These are phyloP conservation scores for Cystoderma amianthinum DNA, from an alignment of 768 basidiomycete species.

Conservation along the genomic window DNA sequence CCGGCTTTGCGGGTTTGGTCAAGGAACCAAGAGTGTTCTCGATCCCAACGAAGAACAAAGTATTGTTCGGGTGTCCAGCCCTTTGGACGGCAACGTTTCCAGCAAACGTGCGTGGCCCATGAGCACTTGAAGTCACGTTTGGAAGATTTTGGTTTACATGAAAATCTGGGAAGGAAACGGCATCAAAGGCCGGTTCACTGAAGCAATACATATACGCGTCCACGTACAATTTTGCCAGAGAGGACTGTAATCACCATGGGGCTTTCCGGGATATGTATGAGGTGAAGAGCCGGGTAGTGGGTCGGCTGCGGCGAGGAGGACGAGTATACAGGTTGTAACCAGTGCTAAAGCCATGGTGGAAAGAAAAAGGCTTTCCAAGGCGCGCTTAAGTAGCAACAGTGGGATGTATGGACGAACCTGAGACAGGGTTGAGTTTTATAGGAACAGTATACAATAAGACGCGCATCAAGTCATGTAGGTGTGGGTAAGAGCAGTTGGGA, in stretches of 20 bases:
- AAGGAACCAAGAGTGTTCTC: conserved; percentile 53
- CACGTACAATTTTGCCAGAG: conserved; percentile 58
- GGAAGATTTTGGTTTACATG: conserved; percentile 49
- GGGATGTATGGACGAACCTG: too few relatives aligned
- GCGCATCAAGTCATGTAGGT: too few relatives aligned
- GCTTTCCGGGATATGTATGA: conserved; percentile 39
- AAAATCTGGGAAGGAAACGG: conserved; percentile 44
- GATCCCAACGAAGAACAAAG: conserved; percentile 61
- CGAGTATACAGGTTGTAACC: too few relatives aligned
- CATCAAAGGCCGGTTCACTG: too few relatives aligned
- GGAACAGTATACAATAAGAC: too few relatives aligned
- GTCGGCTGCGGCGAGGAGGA: not conserved
- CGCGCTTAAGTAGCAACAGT: too few relatives aligned
- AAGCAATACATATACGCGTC: too few relatives aligned
- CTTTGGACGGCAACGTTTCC: conserved; percentile 61
- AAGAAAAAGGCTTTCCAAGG: too few relatives aligned
- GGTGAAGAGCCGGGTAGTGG: conserved; percentile 34
- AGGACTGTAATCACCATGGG: conserved; percentile 40
- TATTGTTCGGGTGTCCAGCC: conserved; percentile 53
- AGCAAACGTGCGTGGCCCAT: conserved; percentile 45
- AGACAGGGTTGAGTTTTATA: too few relatives aligned
- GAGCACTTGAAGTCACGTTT: conserved; percentile 57
- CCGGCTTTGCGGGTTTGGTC: conserved; percentile 25
- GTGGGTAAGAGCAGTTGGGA: too few relatives aligned
- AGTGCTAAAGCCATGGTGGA: too few relatives aligned